Base-by-base conservation (phyloP, 768 basidiomycete species). In the Mrakia blollopis region DNA sequence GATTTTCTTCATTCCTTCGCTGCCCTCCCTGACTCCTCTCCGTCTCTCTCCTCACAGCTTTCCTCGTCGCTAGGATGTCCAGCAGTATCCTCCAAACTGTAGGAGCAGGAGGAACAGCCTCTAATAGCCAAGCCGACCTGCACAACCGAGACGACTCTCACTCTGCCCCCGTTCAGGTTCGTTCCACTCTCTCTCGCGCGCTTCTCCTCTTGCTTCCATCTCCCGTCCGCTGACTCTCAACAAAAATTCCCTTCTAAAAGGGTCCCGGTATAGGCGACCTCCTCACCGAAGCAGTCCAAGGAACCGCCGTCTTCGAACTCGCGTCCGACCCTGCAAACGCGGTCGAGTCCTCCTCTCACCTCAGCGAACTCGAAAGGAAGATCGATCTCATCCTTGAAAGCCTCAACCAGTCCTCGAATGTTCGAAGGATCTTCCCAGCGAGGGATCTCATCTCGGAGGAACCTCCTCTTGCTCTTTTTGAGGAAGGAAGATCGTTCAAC, bases 181-280 rank as follows among this genome's bases (percentile, higher is more conserved):
- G 50, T 50, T 21, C 39, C 44, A 7, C 3, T 30, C 50, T 52
- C 47, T 28, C 13, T 30, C 35, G 3, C 18, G 44, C 35, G 3
- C 37, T 6, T 10, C 23, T 39, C n/a, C 41, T 30, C 25, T n/a
- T n/a, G 28, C 57, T 30, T 25, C 57, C 35, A 11, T 10, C 44
- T 54, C 21, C 18, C 14, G 18, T 50, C 32, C 14, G 2, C 30
- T 35, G 28, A 16, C 44, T 54, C 50, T 32, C 47, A 32, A 25
- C 41, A 8, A 23, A 11, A n/a, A 11, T n/a, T 14, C 32, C 23
- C 30, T 47, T 35, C 0, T 35, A 23, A 39, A 32, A 72, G 71
- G 71, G 71, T 37, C 71, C 71, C 23, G 71, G 71, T 39, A n/a
- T 72, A 52, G 50, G 30, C 16, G 71, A 72, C 50, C 21, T 72